Conservation (phyloP, 2,329 filamentous ascomycete species). For the Sphaerulina populicola region DNA sequence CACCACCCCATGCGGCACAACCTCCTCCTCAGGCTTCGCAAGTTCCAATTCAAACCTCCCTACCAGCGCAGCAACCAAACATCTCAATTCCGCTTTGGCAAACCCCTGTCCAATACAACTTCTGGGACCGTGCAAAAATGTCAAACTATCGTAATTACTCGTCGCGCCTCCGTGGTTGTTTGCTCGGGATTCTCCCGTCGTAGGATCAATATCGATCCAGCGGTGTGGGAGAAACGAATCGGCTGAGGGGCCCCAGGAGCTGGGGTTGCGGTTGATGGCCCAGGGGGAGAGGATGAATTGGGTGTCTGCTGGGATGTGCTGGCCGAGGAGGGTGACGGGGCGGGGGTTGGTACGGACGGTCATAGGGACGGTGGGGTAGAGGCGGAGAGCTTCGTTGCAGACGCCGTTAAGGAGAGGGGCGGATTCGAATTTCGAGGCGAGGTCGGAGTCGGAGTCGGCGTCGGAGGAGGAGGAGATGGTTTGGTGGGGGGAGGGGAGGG, state of each 20-base stretch:
- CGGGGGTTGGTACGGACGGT: slow-evolving; percentile 39
- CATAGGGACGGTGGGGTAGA: slow-evolving; percentile 43
- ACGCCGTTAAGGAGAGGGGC: slow-evolving; percentile 42
- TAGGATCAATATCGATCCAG: slow-evolving; percentile 37
- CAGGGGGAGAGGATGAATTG: slow-evolving; percentile 35
- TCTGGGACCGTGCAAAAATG: slow-evolving; percentile 51
- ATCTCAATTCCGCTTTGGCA: slow-evolving; percentile 40
- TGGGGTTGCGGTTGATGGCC: slow-evolving; percentile 38
- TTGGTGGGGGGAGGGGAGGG: slow-evolving; percentile 45
- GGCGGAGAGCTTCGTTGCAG: slow-evolving; percentile 40
- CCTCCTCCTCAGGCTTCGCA: slow-evolving; percentile 22
- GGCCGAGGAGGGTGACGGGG: slow-evolving; percentile 36
- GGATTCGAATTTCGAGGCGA: slow-evolving; percentile 37
- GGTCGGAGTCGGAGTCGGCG: slow-evolving; percentile 22
- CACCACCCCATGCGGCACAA: slow-evolving; percentile 23
- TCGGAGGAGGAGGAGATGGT: slow-evolving; percentile 10
- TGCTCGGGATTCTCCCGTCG: slow-evolving; percentile 26
- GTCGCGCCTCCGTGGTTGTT: slow-evolving; percentile 62
- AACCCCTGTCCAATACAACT: slow-evolving; percentile 77
- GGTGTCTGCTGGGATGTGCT: slow-evolving; percentile 36
- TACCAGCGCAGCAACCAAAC: slow-evolving; percentile 27
- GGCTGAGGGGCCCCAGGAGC: slow-evolving; percentile 38
- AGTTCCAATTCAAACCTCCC: slow-evolving; percentile 23
- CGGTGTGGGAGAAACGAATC: slow-evolving; percentile 39
- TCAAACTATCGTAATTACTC: slow-evolving; percentile 37